Conservation (phyloP, 257 asterid species). For the Gynochthodes officinalis region DNA sequence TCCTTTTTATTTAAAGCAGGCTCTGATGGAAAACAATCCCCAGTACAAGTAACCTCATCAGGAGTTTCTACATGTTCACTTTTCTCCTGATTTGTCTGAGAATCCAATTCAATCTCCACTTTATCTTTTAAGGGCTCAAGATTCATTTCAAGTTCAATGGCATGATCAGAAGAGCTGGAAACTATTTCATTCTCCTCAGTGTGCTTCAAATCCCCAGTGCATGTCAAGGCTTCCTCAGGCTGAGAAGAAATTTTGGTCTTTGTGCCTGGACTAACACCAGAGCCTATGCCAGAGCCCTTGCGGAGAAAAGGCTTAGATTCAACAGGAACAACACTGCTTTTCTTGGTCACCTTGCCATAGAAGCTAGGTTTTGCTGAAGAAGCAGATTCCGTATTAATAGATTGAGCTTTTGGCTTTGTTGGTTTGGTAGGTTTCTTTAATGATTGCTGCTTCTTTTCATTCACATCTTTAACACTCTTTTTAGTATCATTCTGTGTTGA, state of each 20-base stretch:
- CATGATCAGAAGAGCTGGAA: constrained; percentile 38
- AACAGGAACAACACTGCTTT: constrained; percentile 87
- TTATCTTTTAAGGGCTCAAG: constrained; percentile 28
- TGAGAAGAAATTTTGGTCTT: constrained; percentile 46
- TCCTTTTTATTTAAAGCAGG: constrained; percentile 35
- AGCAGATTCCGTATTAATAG: constrained; percentile 46
- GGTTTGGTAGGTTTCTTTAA: constrained; percentile 46
- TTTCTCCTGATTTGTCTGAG: constrained; percentile 31
- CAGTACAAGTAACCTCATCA: constrained; percentile 27
- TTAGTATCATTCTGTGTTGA: constrained; percentile 41
- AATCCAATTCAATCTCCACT: constrained; percentile 22
- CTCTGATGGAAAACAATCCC: constrained; percentile 25
- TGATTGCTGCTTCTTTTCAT: constrained; percentile 59
- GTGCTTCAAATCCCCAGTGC: constrained; percentile 27
- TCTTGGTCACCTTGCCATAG: constrained; percentile 74
- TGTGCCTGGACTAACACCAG: constrained; percentile 42
- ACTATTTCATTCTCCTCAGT: constrained; percentile 40
- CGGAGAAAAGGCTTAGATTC: constrained; percentile 95
- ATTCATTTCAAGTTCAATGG: constrained; percentile 43
- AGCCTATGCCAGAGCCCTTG: constrained; percentile 61
- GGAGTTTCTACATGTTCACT: constrained; percentile 42
- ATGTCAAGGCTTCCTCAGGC: constrained; percentile 43
- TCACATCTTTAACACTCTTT: constrained; percentile 41
- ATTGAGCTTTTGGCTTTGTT: constrained; percentile 46
- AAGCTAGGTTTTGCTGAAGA: constrained; percentile 57